These are phyloP conservation scores for Penicillium sp. DNA, from an alignment of 2,329 filamentous ascomycete genomes.

Conservation along the genomic window DNA sequence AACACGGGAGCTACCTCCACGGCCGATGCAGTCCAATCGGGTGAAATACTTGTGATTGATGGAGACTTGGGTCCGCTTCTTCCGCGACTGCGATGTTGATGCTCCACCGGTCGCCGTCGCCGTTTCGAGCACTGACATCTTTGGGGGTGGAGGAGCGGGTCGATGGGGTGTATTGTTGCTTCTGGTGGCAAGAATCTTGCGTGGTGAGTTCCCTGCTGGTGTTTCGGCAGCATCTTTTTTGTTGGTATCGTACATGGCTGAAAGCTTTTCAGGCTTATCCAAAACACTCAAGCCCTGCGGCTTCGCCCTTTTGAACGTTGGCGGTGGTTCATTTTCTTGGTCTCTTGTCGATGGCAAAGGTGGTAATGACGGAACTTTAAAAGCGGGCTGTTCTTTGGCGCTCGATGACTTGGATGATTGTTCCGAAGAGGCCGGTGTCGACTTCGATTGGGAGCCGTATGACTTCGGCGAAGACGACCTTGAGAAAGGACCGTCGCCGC, in stretches of 20 bases:
- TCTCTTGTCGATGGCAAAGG: slow-evolving; percentile 64
- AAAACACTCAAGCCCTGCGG: slow-evolving; percentile 53
- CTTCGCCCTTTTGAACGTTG: slow-evolving; percentile 64
- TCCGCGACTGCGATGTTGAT: slow-evolving; percentile 67
- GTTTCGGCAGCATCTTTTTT: slow-evolving; percentile 45
- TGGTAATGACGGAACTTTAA: slow-evolving; percentile 57
- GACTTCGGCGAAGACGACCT: slow-evolving; percentile 36
- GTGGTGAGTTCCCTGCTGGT: slow-evolving; percentile 45
- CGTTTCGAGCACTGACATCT: slow-evolving; percentile 94
- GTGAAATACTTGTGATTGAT: slow-evolving; percentile 92
- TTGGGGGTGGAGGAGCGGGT: slow-evolving; percentile 78
- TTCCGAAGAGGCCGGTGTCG: slow-evolving; percentile 44
- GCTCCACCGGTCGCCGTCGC: slow-evolving; percentile 81
- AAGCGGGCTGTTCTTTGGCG: slow-evolving; percentile 52
- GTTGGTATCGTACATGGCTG: slow-evolving; percentile 50
- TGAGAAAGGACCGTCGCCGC: slow-evolving; percentile 32
- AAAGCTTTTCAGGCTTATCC: slow-evolving; percentile 57
- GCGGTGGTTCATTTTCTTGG: slow-evolving; percentile 79
- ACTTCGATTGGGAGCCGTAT: slow-evolving; percentile 37
- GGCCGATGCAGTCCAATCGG: slow-evolving; percentile 82
- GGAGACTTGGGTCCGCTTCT: slow-evolving; percentile 76
- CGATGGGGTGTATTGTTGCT: slow-evolving; percentile 72
- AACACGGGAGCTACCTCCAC: slow-evolving; percentile 89
- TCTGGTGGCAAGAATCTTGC: slow-evolving; percentile 51
- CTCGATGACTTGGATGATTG: slow-evolving; percentile 41